phyloP scores from a whole-genome alignment of 2,329 filamentous ascomycete genomes.

The Cercospora sojina region DNA sequence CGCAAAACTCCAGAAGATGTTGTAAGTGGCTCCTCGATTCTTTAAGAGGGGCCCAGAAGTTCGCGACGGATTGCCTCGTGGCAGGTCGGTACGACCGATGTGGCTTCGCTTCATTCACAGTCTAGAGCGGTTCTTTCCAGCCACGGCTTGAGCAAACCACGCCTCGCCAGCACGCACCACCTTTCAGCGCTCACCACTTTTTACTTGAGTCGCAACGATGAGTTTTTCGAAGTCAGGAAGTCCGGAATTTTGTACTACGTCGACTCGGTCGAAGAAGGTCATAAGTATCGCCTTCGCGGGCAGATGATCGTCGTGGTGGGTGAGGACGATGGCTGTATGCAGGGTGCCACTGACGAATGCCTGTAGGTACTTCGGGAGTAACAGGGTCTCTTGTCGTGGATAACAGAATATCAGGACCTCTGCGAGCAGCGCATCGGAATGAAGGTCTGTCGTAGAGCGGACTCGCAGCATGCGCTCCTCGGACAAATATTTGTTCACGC shows the following conservation, averaged over 20 bases:
- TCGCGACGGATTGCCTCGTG: conserved; percentile 1
- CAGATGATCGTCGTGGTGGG: conserved; percentile 45
- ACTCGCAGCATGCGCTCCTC: conserved; percentile 46
- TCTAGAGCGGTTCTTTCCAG: conserved; percentile 17
- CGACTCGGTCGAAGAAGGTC: conserved; percentile 16
- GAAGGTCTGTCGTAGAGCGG: conserved; percentile 46
- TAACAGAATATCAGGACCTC: conserved; percentile 55
- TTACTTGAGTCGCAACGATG: conserved; percentile 20
- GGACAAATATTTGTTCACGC: conserved; percentile 48
- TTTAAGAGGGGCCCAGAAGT: background rate
- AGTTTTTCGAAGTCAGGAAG: conserved; percentile 28
- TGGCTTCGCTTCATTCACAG: conserved; percentile 13
- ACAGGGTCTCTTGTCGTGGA: conserved; percentile 47
- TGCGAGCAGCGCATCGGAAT: conserved; percentile 44
- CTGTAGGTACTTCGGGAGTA: conserved; percentile 49
- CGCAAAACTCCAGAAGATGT: background rate
- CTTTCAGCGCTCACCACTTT: conserved; percentile 1
- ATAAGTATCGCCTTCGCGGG: conserved; percentile 21
- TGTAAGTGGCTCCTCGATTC: background rate
- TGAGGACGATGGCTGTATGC: conserved; percentile 45
- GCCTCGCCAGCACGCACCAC: background rate
- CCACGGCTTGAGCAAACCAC: conserved; percentile 13
- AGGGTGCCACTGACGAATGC: conserved; percentile 35
- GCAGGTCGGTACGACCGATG: conserved; percentile 7
- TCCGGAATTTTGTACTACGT: conserved; percentile 14